Base-by-base conservation (phyloP, 2,329 filamentous ascomycete genomes). In the Apiospora pterosperma region DNA sequence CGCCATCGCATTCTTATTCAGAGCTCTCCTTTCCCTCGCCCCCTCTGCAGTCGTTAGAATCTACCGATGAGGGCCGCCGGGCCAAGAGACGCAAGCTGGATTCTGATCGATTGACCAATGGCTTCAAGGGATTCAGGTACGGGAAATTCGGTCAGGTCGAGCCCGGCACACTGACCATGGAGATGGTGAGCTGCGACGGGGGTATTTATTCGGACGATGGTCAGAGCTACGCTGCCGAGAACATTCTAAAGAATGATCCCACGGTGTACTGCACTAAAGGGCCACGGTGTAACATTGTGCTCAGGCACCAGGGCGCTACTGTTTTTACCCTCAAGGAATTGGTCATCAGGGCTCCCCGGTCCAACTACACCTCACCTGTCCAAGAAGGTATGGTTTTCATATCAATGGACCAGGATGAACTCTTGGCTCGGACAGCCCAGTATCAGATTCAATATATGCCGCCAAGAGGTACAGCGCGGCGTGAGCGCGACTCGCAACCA, bases 361-460 rank as follows among this genome's bases (percentile, higher is more conserved):
- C 85, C 52, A 92, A 92, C 62, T 97, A 93, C 76, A 94, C 93
- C 66, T 90, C 92, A 70, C 93, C 93, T 92, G 90, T 97, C 62
- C 90, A 95, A 77, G 92, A 97, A 83, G 95, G 96, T 55, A 90
- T 97, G 85, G 87, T 98, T 1, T 97, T 97, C 73, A 85, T 98
- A 34, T 87, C 92, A 58, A 97, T 97, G 94, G 86, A 88, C 44
- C 86, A 89, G 41, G 89, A 96, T 69, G 90, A 96, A 66, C 80
- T 96, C 1, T 79, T 96, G 52, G 85, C 83, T 23, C 85, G 90
- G 65, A 96, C 92, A 12, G 85, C 90, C 7, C 85, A 88, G 66
- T 95, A 95, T 74, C 87, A 92, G 69, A 89, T 95, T 31, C 87
- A 90, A 69, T 92, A 91, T 71, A 76, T 80, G 21, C 72, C 72